phyloP scores from a whole-genome alignment of 192 early-diverging fungal genomes.

The Piromyces finnis region DNA sequence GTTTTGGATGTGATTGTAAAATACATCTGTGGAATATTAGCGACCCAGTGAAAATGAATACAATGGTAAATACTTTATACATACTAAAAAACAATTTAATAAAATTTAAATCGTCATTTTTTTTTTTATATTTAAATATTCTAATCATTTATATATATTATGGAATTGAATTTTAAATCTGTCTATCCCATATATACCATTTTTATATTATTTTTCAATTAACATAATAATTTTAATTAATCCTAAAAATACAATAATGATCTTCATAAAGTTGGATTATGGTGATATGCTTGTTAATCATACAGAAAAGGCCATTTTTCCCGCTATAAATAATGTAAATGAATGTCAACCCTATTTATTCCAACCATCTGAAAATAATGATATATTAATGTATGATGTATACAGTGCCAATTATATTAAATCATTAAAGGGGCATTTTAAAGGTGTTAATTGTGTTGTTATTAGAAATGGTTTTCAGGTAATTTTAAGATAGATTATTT shows the following conservation, averaged over 20 bases:
- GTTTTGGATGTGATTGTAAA: slow-evolving; percentile 33
- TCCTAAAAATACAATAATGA: no score
- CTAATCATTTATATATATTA: background rate
- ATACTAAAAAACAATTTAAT: no score
- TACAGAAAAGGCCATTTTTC: background rate
- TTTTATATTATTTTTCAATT: no score
- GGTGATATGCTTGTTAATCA: background rate
- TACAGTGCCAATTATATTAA: slow-evolving; percentile 28
- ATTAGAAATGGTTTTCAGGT: slow-evolving; percentile 26
- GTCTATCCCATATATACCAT: no score
- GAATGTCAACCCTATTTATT: slow-evolving; percentile 26
- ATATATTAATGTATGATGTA: slow-evolving; percentile 37
- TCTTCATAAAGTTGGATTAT: background rate
- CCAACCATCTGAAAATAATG: slow-evolving; percentile 27
- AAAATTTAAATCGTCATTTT: no score
- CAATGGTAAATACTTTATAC: slow-evolving; percentile 22
- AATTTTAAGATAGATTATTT: background rate
- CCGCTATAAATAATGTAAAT: background rate
- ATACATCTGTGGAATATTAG: slow-evolving; percentile 47
- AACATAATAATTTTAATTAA: no score
- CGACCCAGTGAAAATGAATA: slow-evolving; percentile 20
- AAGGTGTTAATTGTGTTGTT: slow-evolving; percentile 30
- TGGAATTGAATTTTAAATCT: no score
- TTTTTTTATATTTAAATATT: background rate
- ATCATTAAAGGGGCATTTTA: slow-evolving; percentile 41